Evolutionary conservation across 1,284 basidiomycete genomes (phyloP).

Genomic region (Prillingera fragicola): DNA sequence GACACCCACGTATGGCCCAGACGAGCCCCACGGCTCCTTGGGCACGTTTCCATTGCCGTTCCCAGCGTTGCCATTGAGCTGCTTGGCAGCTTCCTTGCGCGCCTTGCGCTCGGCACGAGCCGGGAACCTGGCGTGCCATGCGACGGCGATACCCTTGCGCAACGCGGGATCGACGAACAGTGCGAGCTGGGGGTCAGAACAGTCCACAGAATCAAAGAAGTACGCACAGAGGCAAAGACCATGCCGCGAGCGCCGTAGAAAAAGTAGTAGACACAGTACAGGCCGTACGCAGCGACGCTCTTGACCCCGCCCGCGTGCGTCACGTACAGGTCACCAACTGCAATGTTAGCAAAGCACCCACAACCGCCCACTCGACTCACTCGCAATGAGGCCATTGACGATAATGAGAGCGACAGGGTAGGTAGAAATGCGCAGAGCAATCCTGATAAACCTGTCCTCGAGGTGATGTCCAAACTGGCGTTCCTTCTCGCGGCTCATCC

Average conservation of each 20-base stretch:
- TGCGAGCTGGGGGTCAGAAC: background rate
- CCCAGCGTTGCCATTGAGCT: no score
- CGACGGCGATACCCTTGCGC: constrained; percentile 6
- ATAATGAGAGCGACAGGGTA: constrained; percentile 24
- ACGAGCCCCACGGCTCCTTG: no score
- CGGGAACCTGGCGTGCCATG: constrained; percentile 6
- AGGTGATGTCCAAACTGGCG: constrained; percentile 6
- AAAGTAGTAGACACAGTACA: constrained; percentile 20
- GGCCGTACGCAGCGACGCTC: constrained; percentile 7
- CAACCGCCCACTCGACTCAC: constrained; percentile 6
- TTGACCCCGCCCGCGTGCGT: constrained; percentile 9
- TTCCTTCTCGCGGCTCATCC: background rate
- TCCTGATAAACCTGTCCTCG: constrained; percentile 20
- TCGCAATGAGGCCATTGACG: constrained; percentile 23
- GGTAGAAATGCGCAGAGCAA: constrained; percentile 21
- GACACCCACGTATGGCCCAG: no score
- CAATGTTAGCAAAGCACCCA: background rate
- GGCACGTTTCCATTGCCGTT: no score
- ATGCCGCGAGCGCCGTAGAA: constrained; percentile 16
- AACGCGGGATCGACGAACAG: constrained; percentile 17
- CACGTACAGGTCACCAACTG: constrained; percentile 19
- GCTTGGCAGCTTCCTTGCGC: no score
- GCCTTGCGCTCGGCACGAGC: no score
- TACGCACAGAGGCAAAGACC: constrained; percentile 11
- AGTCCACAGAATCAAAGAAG: background rate